Evolutionary conservation across 768 basidiomycete species (phyloP), one percentile per base, ranked within the genome.

Genomic region (Holtermanniella nyarrowii): DNA sequence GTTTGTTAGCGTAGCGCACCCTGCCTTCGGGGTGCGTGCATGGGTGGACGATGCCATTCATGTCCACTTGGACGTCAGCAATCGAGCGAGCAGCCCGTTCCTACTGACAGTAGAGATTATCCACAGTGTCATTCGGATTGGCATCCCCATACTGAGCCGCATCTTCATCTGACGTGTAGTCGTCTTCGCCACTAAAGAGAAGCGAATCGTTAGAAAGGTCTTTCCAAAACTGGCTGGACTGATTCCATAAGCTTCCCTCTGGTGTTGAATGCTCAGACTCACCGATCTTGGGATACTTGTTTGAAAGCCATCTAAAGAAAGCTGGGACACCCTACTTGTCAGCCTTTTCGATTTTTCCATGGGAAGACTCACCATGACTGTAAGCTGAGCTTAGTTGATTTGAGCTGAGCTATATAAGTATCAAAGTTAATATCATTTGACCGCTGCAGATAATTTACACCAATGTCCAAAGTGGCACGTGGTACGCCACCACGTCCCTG

Each of bases 1-100:
- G 5, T 21, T 14, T 39, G n/a, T 20, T 5, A 18, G 22, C 42
- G 5, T 21, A n/a, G 60, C 76, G 42, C 54, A 82, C 88, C 78
- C 86, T 91, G 65, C 91, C 93, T 73, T 97, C 95, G 0, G 95
- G 95, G 69, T 99, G 95, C 0, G 95, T 99, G 79, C 95, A 97
- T 0, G 95, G 95, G 73, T 99, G 95, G 11, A 99, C 95, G 70
- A 97, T 97, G 59, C 88, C 95, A 71, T 99, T 99, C 95, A 99
- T 97, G 69, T 99, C 93, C 41, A 99, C 69, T 70, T 39, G 13
- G 26, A 22, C 4, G 31, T 42, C 48, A 48, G 52, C 47, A 13
- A 23, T 42, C 26, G n/a, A n/a, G 10, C 26, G 4, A 7, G 22
- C 41, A 5, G 4, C 26, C 44, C 48, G n/a, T 50, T 14, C 5